Conservation (phyloP, 2,329 filamentous ascomycete species). For the Thelonectria rubi region DNA sequence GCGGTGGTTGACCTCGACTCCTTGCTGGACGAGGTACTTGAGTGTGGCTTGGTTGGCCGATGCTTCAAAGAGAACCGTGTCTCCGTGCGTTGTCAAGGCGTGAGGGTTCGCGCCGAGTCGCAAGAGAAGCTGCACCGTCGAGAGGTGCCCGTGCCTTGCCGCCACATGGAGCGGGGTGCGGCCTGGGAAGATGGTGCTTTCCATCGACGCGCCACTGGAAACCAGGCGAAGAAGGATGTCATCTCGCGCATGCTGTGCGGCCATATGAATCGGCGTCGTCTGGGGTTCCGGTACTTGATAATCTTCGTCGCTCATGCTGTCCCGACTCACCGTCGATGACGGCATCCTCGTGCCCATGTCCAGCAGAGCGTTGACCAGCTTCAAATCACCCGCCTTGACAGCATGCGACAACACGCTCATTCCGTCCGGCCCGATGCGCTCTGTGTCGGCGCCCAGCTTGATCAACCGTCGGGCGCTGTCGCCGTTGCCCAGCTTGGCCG, state of each 20-base stretch:
- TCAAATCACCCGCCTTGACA: conserved; percentile 38
- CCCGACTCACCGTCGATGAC: conserved; percentile 16
- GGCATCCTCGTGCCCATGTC: conserved; percentile 37
- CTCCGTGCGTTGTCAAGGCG: conserved; percentile 39
- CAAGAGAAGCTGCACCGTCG: conserved; percentile 40
- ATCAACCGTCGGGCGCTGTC: conserved; percentile 38
- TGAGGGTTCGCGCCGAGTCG: conserved; percentile 38
- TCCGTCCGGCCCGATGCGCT: conserved; percentile 39
- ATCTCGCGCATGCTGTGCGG: conserved; percentile 41
- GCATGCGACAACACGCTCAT: conserved; percentile 44
- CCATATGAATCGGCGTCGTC: conserved; percentile 40
- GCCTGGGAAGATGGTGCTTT: conserved; percentile 42
- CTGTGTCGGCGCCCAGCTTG: conserved; percentile 39
- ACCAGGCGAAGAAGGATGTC: conserved; percentile 39
- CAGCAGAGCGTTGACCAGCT: conserved; percentile 37
- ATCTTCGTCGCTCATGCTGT: conserved; percentile 25
- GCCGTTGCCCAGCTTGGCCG: conserved; percentile 41
- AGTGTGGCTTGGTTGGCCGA: conserved; percentile 40
- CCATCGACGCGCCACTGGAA: conserved; percentile 37
- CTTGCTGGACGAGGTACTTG: conserved; percentile 39
- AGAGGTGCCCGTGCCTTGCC: conserved; percentile 40
- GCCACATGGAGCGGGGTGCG: conserved; percentile 40
- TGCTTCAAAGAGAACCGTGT: conserved; percentile 41
- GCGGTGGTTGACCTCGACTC: conserved; percentile 40
- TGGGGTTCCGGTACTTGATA: conserved; percentile 41